Conservation (phyloP, 2,329 filamentous ascomycete species). For the Zymoseptoria ardabiliae region DNA sequence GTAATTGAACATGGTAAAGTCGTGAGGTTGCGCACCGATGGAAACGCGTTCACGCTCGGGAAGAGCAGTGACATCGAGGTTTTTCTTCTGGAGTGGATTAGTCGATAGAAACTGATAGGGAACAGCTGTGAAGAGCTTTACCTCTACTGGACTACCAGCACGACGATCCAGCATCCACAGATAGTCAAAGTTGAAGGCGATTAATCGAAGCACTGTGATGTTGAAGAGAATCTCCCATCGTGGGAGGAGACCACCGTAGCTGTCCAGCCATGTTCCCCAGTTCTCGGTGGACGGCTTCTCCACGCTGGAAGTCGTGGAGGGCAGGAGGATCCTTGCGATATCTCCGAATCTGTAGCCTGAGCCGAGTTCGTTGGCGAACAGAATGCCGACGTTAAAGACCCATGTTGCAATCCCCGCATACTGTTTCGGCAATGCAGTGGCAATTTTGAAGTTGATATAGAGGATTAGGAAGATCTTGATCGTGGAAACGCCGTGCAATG, state of each 20-base stretch:
- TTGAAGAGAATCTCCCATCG: slow-evolving; percentile 99
- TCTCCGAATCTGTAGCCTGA: slow-evolving; percentile 66
- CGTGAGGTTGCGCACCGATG: slow-evolving; percentile 61
- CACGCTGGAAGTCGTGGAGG: slow-evolving; percentile 33
- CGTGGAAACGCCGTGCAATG: slow-evolving; percentile 76
- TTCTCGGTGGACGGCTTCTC: slow-evolving; percentile 31
- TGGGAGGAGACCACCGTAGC: slow-evolving; percentile 71
- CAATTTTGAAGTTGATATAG: slow-evolving; percentile 72
- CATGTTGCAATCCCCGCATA: slow-evolving; percentile 73
- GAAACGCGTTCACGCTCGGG: slow-evolving; percentile 82
- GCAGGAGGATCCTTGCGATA: slow-evolving; percentile 49
- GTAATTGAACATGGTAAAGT: slow-evolving; percentile 81
- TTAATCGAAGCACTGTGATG: slow-evolving; percentile 80
- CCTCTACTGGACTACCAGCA: slow-evolving; percentile 67
- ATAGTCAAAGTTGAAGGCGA: slow-evolving; percentile 96
- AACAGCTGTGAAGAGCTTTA: slow-evolving; percentile 41
- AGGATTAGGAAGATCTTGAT: slow-evolving; percentile 77
- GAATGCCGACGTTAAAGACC: slow-evolving; percentile 75
- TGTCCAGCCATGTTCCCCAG: slow-evolving; percentile 68
- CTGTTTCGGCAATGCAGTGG: slow-evolving; percentile 60
- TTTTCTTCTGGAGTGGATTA: slow-evolving; percentile 89
- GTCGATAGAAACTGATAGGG: slow-evolving; percentile 23
- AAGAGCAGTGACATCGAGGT: slow-evolving; percentile 77
- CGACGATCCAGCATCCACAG: slow-evolving; percentile 76
- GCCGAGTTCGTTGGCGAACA: slow-evolving; percentile 85